These are phyloP conservation scores for Mallotus japonicus DNA, from an alignment of 441 rosid genomes.

Conservation along the genomic window DNA sequence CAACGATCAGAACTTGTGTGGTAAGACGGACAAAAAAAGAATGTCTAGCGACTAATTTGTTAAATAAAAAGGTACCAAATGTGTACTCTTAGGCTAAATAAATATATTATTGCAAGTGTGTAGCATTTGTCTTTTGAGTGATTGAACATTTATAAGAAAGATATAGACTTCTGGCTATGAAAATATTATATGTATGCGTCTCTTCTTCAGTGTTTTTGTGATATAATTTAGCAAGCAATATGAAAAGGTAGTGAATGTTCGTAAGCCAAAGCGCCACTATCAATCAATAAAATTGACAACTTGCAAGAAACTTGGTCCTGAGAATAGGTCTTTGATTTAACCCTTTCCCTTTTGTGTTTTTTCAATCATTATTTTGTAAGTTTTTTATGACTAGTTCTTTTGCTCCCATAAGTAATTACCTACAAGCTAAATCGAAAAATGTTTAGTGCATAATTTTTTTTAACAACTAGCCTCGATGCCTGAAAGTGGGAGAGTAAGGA, in stretches of 20 bases:
- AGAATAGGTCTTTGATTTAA: not conserved
- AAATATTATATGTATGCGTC: not conserved
- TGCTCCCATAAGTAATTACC: too few relatives aligned
- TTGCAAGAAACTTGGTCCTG: not conserved
- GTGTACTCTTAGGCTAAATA: not conserved
- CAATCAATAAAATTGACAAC: not conserved
- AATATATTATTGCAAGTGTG: not conserved
- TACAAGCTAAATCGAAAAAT: too few relatives aligned
- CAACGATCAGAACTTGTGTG: not conserved
- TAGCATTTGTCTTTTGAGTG: constrained; percentile 6
- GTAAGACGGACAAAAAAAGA: not conserved
- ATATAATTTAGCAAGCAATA: not conserved
- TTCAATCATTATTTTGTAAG: too few relatives aligned
- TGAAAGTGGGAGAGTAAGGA: too few relatives aligned
- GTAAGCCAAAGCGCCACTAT: not conserved
- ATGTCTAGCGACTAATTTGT: not conserved
- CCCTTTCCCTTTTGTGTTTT: too few relatives aligned
- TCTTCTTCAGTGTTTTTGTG: not conserved
- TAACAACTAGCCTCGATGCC: too few relatives aligned
- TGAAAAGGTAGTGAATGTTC: not conserved
- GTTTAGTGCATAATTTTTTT: too few relatives aligned
- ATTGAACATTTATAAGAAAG: not conserved
- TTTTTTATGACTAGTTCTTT: too few relatives aligned
- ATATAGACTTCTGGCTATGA: too few relatives aligned
- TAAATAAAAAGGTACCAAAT: not conserved